These are phyloP conservation scores for Hibiscus trionum DNA, from an alignment of 345 rosid species.

Conservation along the genomic window DNA sequence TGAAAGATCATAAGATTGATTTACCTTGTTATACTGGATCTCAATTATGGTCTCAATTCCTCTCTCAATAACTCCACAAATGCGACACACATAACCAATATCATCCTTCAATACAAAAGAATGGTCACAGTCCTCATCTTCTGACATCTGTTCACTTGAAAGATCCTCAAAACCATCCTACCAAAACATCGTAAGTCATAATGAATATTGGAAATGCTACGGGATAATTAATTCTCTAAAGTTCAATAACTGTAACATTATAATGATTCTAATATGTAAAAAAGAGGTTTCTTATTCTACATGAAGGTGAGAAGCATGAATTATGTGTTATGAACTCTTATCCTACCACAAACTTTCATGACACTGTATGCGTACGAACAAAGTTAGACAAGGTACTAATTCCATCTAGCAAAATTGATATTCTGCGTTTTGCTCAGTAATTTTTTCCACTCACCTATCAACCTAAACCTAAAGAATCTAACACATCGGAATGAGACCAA, in stretches of 20 bases:
- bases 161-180: constrained; percentile 47
- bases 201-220: neutral
- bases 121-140: constrained; percentile 69
- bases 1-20: neutral
- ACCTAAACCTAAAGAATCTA: neutral
- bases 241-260: neutral
- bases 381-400: neutral
- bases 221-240: neutral
- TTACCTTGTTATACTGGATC: constrained; percentile 68
- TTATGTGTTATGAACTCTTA: neutral
- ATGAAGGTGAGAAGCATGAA: neutral
- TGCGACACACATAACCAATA: constrained; percentile 87
- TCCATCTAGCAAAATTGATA: neutral
- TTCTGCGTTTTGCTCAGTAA: neutral
- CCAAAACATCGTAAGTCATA: constrained; percentile 14
- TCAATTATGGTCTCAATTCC: constrained; percentile 75
- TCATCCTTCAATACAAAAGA: constrained; percentile 78
- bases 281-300: neutral
- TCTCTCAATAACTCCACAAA: constrained; percentile 68
- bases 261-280: neutral
- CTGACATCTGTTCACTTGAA: constrained; percentile 34
- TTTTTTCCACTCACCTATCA: neutral
- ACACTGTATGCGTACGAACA: neutral
- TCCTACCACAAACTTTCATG: neutral
- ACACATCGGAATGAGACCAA: neutral